Evolutionary conservation across 2,329 filamentous ascomycete genomes (phyloP), one percentile per base, ranked within the genome.

Genomic region (Exutisphaerella laricina): DNA sequence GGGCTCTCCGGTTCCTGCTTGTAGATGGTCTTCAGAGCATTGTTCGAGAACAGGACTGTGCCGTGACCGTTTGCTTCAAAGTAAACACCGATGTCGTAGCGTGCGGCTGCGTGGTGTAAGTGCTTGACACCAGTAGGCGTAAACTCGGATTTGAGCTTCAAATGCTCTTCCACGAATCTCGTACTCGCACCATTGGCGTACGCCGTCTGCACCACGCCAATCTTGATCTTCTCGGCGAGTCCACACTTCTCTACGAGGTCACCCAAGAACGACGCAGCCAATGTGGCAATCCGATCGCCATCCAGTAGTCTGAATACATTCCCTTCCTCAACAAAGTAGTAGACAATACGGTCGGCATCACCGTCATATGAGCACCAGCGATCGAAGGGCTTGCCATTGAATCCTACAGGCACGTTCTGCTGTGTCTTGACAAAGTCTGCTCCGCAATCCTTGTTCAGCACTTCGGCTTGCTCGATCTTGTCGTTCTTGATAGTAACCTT

Each of bases 31-130:
- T 84, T 82, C 34, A 90, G 72, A 3, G 90, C 90, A 46, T 86
- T 81, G 45, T 84, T 79, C 1, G 87, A 94, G 74, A 98, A 98
- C 41, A 97, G 82, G 25, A 97, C 85, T 7, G 92, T 98, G 53
- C 92, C 92, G 67, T 98, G 92, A 21, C 92, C 92, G 63, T 98
- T 98, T 53, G 92, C 92, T 71, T 98, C 92, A 60, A 98, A 98
- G 72, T 98, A 98, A 39, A 97, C 88, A 44, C 92, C 92, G 42
- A 97, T 82, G 59, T 98, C 92, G 58, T 94, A 95, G 54, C 89
- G 86, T 59, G 86, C 82, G 28, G 92, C 92, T n/a, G 88, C 92
- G 62, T 97, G 92, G 69, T 98, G 92, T 50, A 98, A 78, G 68
- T 96, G 86, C 74, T 98, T 98, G 49, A 98, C 92, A 54, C 92